Evolutionary conservation across 1,139 yeast genomes (phyloP).

Genomic region (Yamadazyma mexicana): DNA sequence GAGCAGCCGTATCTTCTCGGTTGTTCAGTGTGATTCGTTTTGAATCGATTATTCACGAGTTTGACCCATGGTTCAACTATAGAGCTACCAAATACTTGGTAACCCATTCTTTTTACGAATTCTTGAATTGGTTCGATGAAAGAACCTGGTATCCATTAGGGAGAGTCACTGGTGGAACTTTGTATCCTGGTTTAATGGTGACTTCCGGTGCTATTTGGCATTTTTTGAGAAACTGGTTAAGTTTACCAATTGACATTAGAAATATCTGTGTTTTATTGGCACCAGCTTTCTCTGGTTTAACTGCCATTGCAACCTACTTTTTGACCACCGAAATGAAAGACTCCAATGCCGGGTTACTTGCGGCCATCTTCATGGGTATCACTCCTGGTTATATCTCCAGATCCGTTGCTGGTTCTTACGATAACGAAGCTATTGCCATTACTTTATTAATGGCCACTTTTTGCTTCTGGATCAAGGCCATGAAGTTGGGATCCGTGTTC

Average conservation of each 20-base stretch:
- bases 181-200: constrained; percentile 98
- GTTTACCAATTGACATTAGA: constrained; percentile 89
- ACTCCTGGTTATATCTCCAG: constrained; percentile 98
- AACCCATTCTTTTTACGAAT: constrained; percentile 79
- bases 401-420: constrained; percentile 98
- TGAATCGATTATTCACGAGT: constrained; percentile 96
- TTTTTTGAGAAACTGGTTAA: constrained; percentile 57
- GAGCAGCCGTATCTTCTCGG: constrained; percentile 90
- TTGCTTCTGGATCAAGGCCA: constrained; percentile 92
- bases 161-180: constrained; percentile 97
- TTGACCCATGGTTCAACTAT: constrained; percentile 98
- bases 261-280: constrained; percentile 95
- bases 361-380: constrained; percentile 95
- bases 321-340: constrained; percentile 91
- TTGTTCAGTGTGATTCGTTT: constrained; percentile 78
- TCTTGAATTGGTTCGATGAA: constrained; percentile 97
- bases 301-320: constrained; percentile 89
- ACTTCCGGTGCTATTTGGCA: constrained; percentile 91
- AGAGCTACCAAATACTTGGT: constrained; percentile 92
- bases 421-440: constrained; percentile 98
- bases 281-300: constrained; percentile 92
- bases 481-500: constrained; percentile 85
- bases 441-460: constrained; percentile 94
- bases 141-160: constrained; percentile 99
- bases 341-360: constrained; percentile 82